Evolutionary conservation across 768 basidiomycete species (phyloP).

Genomic region (Tylopilus cervinicoccineus): DNA sequence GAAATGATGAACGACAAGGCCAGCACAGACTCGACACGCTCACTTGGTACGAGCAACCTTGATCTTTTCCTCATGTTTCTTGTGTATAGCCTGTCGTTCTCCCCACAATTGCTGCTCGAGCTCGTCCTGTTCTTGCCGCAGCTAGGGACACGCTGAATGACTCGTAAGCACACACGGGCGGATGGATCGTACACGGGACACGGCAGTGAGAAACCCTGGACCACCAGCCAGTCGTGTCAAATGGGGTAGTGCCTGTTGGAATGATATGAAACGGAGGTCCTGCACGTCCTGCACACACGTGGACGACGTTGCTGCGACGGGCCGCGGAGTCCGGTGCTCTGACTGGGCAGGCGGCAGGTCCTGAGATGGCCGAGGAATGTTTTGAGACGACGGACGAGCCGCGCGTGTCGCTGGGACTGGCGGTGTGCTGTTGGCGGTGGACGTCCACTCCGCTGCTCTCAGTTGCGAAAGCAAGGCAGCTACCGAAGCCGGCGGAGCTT

Average conservation of each 20-base stretch:
- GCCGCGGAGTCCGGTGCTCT: conserved; percentile 14
- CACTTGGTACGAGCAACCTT: conserved; percentile 66
- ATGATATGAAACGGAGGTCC: conserved; percentile 49
- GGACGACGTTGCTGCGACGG: conserved; percentile 3
- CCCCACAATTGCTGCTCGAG: conserved; percentile 68
- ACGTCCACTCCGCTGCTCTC: conserved; percentile 32
- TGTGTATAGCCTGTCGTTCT: conserved; percentile 58
- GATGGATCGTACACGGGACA: conserved; percentile 47
- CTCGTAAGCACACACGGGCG: neutral
- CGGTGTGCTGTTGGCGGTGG: conserved; percentile 7
- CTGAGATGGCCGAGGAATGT: conserved; percentile 9
- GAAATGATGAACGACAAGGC: conserved; percentile 1
- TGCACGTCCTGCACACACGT: conserved; percentile 32
- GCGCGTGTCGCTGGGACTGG: conserved; percentile 8
- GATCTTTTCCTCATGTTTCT: conserved; percentile 68
- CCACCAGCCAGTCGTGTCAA: conserved; percentile 59
- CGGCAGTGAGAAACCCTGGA: conserved; percentile 42
- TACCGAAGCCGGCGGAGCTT: conserved; percentile 39
- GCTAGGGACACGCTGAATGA: conserved; percentile 35
- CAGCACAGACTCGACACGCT: conserved; percentile 18
- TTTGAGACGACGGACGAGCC: conserved; percentile 9
- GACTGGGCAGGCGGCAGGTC: conserved; percentile 8
- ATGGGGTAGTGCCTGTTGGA: conserved; percentile 66
- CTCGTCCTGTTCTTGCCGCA: conserved; percentile 67
- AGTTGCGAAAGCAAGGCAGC: conserved; percentile 63